Evolutionary conservation across 768 basidiomycete genomes (phyloP), one percentile per base, ranked within the genome.

Genomic region (Russula brevipes): DNA sequence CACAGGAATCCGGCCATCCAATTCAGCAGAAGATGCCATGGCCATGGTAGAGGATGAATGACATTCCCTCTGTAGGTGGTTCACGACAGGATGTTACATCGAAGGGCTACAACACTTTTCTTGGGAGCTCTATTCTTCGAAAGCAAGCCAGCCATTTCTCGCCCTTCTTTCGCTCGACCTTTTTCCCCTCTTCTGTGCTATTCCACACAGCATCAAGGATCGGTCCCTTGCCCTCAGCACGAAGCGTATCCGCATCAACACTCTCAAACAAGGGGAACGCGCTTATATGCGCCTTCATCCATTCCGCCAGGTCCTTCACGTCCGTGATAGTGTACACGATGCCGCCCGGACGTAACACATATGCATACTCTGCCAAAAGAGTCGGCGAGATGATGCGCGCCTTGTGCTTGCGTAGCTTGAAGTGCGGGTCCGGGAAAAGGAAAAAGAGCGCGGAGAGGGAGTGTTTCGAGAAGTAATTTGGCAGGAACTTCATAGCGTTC

Each of bases 281-380:
- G 50, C 84, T 83, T n/a, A 98, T 79, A 77, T 98, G 95, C 4
- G 82, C 78, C 57, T 83, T 86, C 93, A 98, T 98, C 97, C 97
- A 99, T 60, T 88, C 83, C 72, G 96, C 89, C 17, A 99, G 82
- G 71, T 98, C 94, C 68, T 85, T 80, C 42, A 99, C 97, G 70
- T 99, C 97, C 9, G 97, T 99, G 74, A 98, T 94, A 12, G 96
- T 98, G 77, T 98, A 99, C 31, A 98, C 81, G 71, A 96, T 88
- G 7, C 97, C 97, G n/a, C 94, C 95, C 0, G 91, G 91, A 33
- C 85, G 82, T 47, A 99, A 83, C 30, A 91, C 89, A 72, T 92
- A 97, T 5, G 97, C 96, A 69, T 99, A 99, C 72, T 99, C 97
- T 31, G 97, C 94, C 19, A 98, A 82, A 36, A 99, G 82, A n/a